Base-by-base conservation (phyloP, 345 rosid genomes). In the Eucalyptus pauciflora region DNA sequence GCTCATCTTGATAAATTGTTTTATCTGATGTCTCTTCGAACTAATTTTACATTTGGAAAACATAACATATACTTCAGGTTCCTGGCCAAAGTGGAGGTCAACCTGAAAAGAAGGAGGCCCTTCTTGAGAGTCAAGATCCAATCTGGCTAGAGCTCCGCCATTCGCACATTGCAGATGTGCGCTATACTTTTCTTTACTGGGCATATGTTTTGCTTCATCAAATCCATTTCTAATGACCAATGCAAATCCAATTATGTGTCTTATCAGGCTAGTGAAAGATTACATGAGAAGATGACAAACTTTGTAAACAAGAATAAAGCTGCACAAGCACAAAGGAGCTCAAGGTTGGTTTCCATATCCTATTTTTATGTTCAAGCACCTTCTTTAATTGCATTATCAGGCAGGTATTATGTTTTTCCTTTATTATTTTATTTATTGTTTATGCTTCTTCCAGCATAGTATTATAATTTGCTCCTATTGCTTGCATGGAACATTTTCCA, bases 91-190 rank as follows among this genome's bases (percentile, higher is more conserved):
- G 92, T 81, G 97, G 95, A 67, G 96, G 97, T 89, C 86, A 90
- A 49, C 94, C 95, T 48, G 96, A 95, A 92, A 92, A 95, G 89
- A 97, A 96, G 91, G 98, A 96, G 91, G 95, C 95, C 87, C 93
- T 96, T 87, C 91, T 97, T 81, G 99, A 96, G 90, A 97, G 96
- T 87, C 93, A 95, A 86, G 99, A 97, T 92, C 96, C 96, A 54
- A 95, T 97, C 87, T 97, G 99, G 99, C 94, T 95, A 67, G 99
- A 97, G 93, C 98, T 97, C 91, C 97, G 98, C 50, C 99, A 97
- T 89, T 86, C 95, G 37, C 99, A 96, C 90, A 96, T 96, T 89
- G 99, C 99, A 88, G 98, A 97, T 94, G 99, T 96, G 94, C 88
- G 94, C 81, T 79, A 14, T 87, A 43, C 89, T 79, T 80, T 91